These are phyloP conservation scores for Coniochaeta sp. DNA, from an alignment of 2,329 filamentous ascomycete genomes.

Conservation along the genomic window DNA sequence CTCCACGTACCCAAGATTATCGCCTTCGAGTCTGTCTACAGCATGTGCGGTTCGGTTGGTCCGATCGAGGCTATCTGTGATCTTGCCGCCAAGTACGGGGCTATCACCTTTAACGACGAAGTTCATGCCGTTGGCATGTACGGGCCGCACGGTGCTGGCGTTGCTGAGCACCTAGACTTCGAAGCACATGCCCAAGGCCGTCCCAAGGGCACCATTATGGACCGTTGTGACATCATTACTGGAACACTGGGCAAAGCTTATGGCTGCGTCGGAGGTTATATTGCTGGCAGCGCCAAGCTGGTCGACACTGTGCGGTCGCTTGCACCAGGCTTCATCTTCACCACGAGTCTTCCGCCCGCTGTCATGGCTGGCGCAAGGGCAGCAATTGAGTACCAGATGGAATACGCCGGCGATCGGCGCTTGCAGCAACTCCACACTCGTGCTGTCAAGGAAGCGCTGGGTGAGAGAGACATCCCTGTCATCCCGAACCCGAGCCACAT, in stretches of 20 bases:
- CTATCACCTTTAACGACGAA: slow-evolving; percentile 95
- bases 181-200: slow-evolving; percentile 72
- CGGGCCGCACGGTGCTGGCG: slow-evolving; percentile 87
- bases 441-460: slow-evolving; percentile 80
- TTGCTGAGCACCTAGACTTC: slow-evolving; percentile 95
- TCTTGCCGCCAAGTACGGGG: slow-evolving; percentile 93
- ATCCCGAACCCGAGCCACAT: slow-evolving; percentile 98
- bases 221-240: slow-evolving; percentile 95
- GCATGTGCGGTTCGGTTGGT: slow-evolving; percentile 97
- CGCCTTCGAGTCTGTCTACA: slow-evolving; percentile 97
- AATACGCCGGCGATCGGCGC: slow-evolving; percentile 75
- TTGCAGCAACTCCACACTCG: slow-evolving; percentile 96
- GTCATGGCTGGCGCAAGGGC: slow-evolving; percentile 92
- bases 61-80: slow-evolving; percentile 96
- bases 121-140: slow-evolving; percentile 99
- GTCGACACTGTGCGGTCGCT: slow-evolving; percentile 92
- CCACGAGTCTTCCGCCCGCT: slow-evolving; percentile 88
- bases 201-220: slow-evolving; percentile 80
- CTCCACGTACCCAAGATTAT: slow-evolving; percentile 91
- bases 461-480: slow-evolving; percentile 79
- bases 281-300: slow-evolving; percentile 78
- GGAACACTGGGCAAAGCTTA: slow-evolving; percentile 97
- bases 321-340: slow-evolving; percentile 97
- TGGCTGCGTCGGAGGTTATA: slow-evolving; percentile 95
- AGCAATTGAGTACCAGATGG: slow-evolving; percentile 90